Percentiles rank a stretch among this genome's conserved stretches.
These are phyloP conservation scores for Linnemannia elongata DNA, from an alignment of 192 early-diverging fungal genomes.

Conservation along the genomic window DNA sequence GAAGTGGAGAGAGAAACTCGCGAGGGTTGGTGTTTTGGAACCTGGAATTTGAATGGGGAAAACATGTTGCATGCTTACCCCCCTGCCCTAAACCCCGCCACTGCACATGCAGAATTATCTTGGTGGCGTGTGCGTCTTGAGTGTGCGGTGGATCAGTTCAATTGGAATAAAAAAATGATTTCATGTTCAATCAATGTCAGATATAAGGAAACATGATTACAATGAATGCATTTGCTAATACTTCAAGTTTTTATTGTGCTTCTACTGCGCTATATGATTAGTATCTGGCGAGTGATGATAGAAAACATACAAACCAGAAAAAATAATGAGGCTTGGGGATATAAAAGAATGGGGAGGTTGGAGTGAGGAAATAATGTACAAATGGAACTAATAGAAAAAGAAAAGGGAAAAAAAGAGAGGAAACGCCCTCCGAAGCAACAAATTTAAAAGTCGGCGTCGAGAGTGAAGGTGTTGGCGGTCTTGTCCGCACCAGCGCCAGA, in stretches of 20 bases:
- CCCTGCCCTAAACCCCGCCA: too few species aligned
- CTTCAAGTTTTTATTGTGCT: too few species aligned
- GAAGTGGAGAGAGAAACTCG: neutral
- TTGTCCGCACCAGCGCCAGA: slow-evolving; percentile 65
- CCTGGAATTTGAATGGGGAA: neutral
- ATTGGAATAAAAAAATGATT: neutral
- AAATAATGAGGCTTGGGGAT: neutral
- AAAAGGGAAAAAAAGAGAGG: neutral
- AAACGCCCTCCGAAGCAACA: neutral
- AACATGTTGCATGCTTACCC: too few species aligned
- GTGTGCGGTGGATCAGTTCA: neutral
- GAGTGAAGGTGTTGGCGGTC: slow-evolving; percentile 76
- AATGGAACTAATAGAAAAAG: neutral
- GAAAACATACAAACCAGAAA: neutral
- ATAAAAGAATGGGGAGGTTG: neutral
- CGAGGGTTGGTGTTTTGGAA: neutral
- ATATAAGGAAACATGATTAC: neutral
- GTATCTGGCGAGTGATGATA: neutral
- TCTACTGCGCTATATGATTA: neutral
- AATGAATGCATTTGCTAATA: too few species aligned
- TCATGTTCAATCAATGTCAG: neutral
- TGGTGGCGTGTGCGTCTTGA: neutral
- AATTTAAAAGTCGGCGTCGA: slow-evolving; percentile 85
- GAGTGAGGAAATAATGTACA: slow-evolving; percentile 14
- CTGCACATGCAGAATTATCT: too few species aligned